Evolutionary conservation across 345 rosid genomes (phyloP).

Genomic region (Hibiscus trionum): DNA sequence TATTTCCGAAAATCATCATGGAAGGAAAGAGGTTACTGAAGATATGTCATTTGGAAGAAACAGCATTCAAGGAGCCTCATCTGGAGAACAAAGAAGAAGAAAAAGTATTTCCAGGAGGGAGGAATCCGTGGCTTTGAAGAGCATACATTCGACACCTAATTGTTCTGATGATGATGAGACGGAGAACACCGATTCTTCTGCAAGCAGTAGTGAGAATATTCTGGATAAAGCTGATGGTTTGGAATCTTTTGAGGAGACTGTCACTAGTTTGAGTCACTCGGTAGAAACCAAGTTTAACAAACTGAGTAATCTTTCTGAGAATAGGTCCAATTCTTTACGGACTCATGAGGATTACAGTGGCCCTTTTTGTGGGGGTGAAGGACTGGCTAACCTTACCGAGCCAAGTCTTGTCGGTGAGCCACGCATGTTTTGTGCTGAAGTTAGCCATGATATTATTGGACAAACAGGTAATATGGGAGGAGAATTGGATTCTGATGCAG

Average conservation of each 20-base stretch:
- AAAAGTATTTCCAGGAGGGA: slow-evolving; percentile 10
- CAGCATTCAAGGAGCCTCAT: slow-evolving; percentile 1
- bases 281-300: slow-evolving; percentile 23
- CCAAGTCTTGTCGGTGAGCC: slow-evolving; percentile 32
- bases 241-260: slow-evolving; percentile 25
- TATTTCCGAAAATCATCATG: slow-evolving; percentile 23
- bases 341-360: background rate
- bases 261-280: slow-evolving; percentile 23
- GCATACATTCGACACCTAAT: slow-evolving; percentile 14
- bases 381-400: slow-evolving; percentile 16
- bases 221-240: slow-evolving; percentile 16
- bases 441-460: slow-evolving; percentile 28
- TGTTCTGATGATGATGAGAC: slow-evolving; percentile 10
- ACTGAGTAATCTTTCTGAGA: slow-evolving; percentile 22
- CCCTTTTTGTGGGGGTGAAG: slow-evolving; percentile 28
- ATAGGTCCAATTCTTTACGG: slow-evolving; percentile 21
- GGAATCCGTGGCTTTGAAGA: background rate
- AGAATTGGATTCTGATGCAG: slow-evolving; percentile 40
- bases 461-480: slow-evolving; percentile 25
- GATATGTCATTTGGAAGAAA: slow-evolving; percentile 23
- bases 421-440: slow-evolving; percentile 45
- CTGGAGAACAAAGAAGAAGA: slow-evolving; percentile 16
- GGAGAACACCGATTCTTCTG: slow-evolving; percentile 24
- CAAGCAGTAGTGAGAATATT: slow-evolving; percentile 15
- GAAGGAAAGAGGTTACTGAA: slow-evolving; percentile 26